Evolutionary conservation across 768 basidiomycete genomes (phyloP), one percentile per base, ranked within the genome.

Genomic region (Chalciporus pseudorubinellus): DNA sequence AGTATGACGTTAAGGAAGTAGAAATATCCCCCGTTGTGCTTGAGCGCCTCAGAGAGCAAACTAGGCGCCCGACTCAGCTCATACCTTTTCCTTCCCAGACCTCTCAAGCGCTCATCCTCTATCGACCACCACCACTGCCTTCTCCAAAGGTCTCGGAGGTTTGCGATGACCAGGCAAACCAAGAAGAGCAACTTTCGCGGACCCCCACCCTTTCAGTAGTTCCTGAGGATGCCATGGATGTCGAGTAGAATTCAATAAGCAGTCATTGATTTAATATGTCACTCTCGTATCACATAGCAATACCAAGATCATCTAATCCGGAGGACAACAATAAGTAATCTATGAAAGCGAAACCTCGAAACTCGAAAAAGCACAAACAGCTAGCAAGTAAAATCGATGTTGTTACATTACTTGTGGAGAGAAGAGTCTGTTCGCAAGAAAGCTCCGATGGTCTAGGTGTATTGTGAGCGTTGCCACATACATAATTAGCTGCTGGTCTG

Each of bases 91-190:
- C 57, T 20, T 28, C 39, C 19, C 63, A 53, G 26, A 39, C 52
- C 9, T 58, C 61, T 24, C 77, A 77, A 53, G 83, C 83, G 4
- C 74, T 85, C 19, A 75, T 85, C 16, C 62, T 85, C 7, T 85
- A 78, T 61, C 74, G 71, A 53, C 74, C 83, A 2, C 67, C 74
- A 10, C 57, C 46, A 28, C 52, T 56, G 8, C 66, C 71, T 28
- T 56, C 54, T 29, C 59, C 60, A 18, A 48, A 20, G 18, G 31
- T 20, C 6, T 8, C 3, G 13, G 51, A 36, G 18, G 18, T 14
- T 29, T 48, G 59, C 29, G 46, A 56, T 11, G 44, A 53, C 31
- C 45, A 60, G 10, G 7, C 24, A 16, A 18, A 18, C 3, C 7
- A 3, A 19, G 26, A 19, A 16, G 13, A 18, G 20, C 55, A 26